Conservation (phyloP, 176 grass and related monocot species). For the Alopecurus myosuroides region DNA sequence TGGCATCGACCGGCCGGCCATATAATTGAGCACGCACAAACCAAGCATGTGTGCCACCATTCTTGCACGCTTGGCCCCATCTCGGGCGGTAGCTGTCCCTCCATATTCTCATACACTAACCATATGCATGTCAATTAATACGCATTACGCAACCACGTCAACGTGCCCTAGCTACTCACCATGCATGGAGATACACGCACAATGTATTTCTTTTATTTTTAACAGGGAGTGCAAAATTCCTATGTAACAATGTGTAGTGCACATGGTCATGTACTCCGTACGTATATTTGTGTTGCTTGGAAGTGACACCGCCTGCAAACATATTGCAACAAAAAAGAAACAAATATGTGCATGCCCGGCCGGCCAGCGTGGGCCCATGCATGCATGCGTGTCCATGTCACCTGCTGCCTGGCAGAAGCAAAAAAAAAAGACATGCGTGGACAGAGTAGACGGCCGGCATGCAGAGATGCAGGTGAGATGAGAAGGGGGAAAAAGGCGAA, state of each 20-base stretch:
- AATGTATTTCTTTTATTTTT: no score
- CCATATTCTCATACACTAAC: no score
- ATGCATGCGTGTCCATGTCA: no score
- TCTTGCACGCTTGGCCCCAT: not conserved
- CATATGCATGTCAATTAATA: no score
- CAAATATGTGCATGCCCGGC: not conserved
- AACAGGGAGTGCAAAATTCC: no score
- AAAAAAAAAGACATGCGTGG: not conserved
- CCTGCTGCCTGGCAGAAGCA: not conserved
- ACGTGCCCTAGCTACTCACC: no score
- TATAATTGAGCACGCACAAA: no score
- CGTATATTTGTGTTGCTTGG: not conserved
- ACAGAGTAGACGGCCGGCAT: not conserved
- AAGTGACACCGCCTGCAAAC: not conserved
- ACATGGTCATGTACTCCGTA: not conserved
- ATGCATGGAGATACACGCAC: no score
- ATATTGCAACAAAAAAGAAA: not conserved
- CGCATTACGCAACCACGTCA: not conserved
- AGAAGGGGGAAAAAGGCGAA: not conserved
- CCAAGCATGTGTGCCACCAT: no score
- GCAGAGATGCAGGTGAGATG: not conserved
- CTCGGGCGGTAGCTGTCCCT: no score
- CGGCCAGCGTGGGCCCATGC: not conserved
- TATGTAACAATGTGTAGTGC: no score
- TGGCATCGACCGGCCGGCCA: no score